Evolutionary conservation across 305 asterid genomes (phyloP).

Genomic region (Fraxinus velutina): DNA sequence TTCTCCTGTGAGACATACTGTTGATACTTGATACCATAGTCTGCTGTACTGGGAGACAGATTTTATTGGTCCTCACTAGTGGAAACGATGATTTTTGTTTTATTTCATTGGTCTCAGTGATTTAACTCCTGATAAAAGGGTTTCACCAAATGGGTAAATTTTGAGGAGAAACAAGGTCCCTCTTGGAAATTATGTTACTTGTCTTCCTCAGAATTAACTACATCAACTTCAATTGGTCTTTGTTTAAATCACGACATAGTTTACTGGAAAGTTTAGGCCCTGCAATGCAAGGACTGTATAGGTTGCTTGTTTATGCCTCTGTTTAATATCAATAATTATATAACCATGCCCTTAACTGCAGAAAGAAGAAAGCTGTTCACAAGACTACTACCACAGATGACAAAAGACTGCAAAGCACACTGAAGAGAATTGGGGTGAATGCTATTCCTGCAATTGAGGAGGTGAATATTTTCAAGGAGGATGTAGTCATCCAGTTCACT

Average conservation of each 20-base stretch:
- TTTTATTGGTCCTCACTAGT: background rate
- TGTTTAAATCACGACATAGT: background rate
- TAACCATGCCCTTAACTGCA: conserved; percentile 26
- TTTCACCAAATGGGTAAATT: background rate
- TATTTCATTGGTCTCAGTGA: background rate
- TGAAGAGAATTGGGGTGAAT: conserved; percentile 81
- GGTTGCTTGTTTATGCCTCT: background rate
- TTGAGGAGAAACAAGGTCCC: background rate
- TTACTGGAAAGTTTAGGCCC: background rate
- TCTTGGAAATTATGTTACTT: background rate
- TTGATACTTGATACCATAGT: background rate
- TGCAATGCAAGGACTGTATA: background rate
- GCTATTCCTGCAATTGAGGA: conserved; percentile 80
- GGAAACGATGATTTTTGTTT: background rate
- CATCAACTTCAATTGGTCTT: background rate
- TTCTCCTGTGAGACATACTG: background rate
- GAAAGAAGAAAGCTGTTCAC: conserved; percentile 89
- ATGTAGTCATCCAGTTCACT: conserved; percentile 66
- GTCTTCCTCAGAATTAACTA: background rate
- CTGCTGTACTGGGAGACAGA: background rate
- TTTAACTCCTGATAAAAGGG: background rate
- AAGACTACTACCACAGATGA: conserved; percentile 78
- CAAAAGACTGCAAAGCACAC: conserved; percentile 78
- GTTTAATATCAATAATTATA: background rate
- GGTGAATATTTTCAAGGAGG: conserved; percentile 85